Evolutionary conservation across 139 green algal species (phyloP), one percentile per base, ranked within the genome.

Genomic region (Picochlorum sp.): DNA sequence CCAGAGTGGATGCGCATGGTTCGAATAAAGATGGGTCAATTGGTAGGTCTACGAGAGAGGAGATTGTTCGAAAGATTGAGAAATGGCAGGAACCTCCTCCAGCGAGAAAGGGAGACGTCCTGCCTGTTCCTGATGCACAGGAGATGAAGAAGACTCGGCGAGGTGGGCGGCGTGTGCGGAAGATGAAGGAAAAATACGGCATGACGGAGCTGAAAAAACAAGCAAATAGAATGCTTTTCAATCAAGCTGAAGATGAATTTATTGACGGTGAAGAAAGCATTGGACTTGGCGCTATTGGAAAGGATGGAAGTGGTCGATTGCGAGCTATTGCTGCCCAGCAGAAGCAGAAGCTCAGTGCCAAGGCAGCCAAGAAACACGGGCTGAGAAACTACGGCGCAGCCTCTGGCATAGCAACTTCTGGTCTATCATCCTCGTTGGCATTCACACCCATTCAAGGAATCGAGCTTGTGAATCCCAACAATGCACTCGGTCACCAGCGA

Each of bases 61-160:
- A 93, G 31, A 92, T 98, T 50, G 8, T 75, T 23, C 74, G 78
- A 26, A 98, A 97, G 69, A 92, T 98, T n/a, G 89, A 94, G 9
- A 98, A 98, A 81, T 96, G 88, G 91, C 92, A 98, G 81, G 93
- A 99, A 79, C 90, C 90, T 34, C 86, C 92, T 23, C 94, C 93
- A 9, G 88, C 90, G 26, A 95, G 94, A 76, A 83, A 75, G 1
- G 57, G 57, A 7, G 66, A 96, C 77, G 88, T 96, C 30, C 80
- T 98, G 71, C 83, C 87, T 0, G 65, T 83, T 11, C 93, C 93
- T 0, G 94, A 98, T 62, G 80, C 80, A 7, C 87, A 92, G 69
- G 50, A 58, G 16, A 18, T 31, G 23, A 66, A 66, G 37, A 96
- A 96, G 72, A 96, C 96, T 76, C 76, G 89, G 68, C 72, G 93